A percentile compares a stretch with the other conserved stretches of the same genome.
Conservation (phyloP, 2,329 filamentous ascomycete species). For the Zymoseptoria passerinii region DNA sequence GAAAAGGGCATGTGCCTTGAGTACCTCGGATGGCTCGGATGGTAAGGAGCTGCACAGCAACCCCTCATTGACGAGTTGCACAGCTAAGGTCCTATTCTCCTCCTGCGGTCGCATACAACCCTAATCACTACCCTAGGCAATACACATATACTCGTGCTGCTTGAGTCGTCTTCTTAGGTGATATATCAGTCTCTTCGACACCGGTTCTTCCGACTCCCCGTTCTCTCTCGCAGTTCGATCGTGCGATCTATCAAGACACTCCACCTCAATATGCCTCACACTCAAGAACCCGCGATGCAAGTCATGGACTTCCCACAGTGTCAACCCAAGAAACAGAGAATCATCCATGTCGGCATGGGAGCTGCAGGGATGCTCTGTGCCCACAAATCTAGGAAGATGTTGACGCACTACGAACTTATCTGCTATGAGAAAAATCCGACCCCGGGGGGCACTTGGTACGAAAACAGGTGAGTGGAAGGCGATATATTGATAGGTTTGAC, state of each 20-base stretch:
- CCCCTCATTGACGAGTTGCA: background rate
- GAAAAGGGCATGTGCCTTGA: background rate
- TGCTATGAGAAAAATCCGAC: conserved; percentile 35
- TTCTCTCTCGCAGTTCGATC: background rate
- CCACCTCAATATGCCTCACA: conserved; percentile 9
- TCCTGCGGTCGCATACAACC: conserved; percentile 23
- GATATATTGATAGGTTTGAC: conserved; percentile 33
- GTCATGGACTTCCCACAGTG: conserved; percentile 16
- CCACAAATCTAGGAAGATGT: conserved; percentile 10
- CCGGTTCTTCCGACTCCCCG: background rate
- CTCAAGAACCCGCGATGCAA: conserved; percentile 9
- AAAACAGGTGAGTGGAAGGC: conserved; percentile 33
- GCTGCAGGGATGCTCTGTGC: conserved; percentile 12
- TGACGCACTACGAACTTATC: conserved; percentile 27
- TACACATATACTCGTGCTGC: background rate
- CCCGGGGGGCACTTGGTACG: conserved; percentile 34
- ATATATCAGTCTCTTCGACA: background rate
- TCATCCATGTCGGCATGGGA: conserved; percentile 18
- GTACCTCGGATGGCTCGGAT: background rate
- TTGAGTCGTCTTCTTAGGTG: background rate
- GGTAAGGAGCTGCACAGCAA: background rate
- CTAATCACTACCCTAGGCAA: background rate
- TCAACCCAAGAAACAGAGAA: conserved; percentile 12
- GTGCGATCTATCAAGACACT: background rate
- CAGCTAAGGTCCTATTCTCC: background rate